A percentile compares a stretch with the other conserved stretches of the same genome.
These are phyloP conservation scores for Chaetomiaceae sp. DNA, from an alignment of 2,329 filamentous ascomycete genomes.

Conservation along the genomic window DNA sequence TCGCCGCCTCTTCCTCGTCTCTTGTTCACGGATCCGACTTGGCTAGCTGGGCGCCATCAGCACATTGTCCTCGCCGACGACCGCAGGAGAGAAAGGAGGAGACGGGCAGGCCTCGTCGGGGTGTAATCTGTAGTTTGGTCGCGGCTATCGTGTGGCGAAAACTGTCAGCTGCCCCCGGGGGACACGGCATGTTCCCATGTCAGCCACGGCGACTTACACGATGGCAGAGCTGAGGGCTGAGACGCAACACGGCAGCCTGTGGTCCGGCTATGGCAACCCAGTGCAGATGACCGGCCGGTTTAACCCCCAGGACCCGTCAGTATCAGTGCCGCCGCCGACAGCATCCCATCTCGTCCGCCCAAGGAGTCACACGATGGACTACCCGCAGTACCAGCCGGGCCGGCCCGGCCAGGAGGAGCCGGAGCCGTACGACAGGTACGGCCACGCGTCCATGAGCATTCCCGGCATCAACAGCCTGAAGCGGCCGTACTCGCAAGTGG, in stretches of 20 bases:
- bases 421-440: constrained; percentile 48
- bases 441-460: constrained; percentile 37
- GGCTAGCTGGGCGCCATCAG: not conserved
- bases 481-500: constrained; percentile 50
- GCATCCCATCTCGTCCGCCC: constrained; percentile 45
- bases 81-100: not conserved
- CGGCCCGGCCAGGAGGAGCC: constrained; percentile 51
- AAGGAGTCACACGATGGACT: constrained; percentile 43
- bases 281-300: constrained; percentile 48
- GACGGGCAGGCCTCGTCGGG: constrained; percentile 1
- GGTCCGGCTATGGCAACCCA: constrained; percentile 51
- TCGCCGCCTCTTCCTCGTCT: not conserved
- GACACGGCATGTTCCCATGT: constrained; percentile 50
- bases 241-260: constrained; percentile 50
- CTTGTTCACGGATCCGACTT: not conserved
- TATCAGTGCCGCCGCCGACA: constrained; percentile 39
- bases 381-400: constrained; percentile 43
- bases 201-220: constrained; percentile 55
- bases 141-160: constrained; percentile 12
- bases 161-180: constrained; percentile 15
- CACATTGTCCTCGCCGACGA: not conserved
- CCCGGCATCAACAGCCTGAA: constrained; percentile 51
- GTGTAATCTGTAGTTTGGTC: constrained; percentile 2
- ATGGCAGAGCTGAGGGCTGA: constrained; percentile 60
- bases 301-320: constrained; percentile 45